Conservation (phyloP, 2,329 filamentous ascomycete genomes). For the Colletotrichum theobromicola region DNA sequence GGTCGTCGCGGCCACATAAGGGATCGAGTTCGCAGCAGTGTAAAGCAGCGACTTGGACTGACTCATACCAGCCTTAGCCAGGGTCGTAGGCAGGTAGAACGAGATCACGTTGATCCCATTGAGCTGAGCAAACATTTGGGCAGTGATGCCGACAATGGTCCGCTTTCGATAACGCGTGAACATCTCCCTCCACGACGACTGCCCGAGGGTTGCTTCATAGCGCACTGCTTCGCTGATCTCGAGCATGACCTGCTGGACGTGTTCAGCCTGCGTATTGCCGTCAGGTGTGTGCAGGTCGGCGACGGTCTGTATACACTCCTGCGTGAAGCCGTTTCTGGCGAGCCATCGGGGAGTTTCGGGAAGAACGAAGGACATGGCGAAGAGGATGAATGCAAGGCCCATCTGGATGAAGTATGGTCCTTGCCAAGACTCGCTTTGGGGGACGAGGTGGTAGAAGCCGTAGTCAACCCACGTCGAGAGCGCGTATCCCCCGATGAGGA, state of each 20-base stretch:
- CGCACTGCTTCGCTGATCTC: background rate
- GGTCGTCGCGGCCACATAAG: fast-evolving
- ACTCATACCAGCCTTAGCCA: background rate
- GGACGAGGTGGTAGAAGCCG: background rate
- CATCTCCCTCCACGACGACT: background rate
- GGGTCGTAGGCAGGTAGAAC: background rate
- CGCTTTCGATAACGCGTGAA: background rate
- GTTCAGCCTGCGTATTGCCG: background rate
- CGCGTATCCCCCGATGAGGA: background rate
- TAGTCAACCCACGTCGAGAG: background rate
- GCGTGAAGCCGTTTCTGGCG: background rate
- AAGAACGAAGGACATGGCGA: background rate
- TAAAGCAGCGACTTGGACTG: background rate
- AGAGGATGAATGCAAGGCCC: background rate
- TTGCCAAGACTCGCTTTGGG: background rate
- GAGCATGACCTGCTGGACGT: background rate
- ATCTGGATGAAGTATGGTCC: background rate
- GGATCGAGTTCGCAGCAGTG: background rate
- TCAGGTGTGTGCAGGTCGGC: background rate
- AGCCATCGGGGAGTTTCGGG: background rate
- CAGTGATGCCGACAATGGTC: background rate
- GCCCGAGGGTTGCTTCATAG: background rate
- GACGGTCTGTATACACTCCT: background rate
- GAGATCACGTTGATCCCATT: background rate
- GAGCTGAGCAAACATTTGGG: background rate